Conservation (phyloP, 2,329 filamentous ascomycete genomes). For the Talaromyces verruculosus region DNA sequence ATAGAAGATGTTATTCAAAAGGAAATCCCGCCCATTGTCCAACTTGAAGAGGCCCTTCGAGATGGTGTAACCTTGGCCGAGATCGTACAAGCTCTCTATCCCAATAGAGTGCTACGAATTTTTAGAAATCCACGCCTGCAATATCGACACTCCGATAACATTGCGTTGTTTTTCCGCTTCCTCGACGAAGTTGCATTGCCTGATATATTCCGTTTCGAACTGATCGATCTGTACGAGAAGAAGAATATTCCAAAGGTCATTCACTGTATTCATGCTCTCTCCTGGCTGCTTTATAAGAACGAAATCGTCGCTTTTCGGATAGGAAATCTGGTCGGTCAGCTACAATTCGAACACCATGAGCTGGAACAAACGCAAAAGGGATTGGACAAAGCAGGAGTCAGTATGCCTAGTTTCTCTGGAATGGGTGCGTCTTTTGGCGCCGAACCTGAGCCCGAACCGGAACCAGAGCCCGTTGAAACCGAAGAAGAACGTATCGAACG, state of each 20-base stretch:
- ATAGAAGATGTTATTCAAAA: constrained; percentile 88
- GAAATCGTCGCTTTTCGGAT: constrained; percentile 95
- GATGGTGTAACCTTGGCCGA: constrained; percentile 94
- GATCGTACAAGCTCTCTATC: constrained; percentile 84
- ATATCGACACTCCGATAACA: constrained; percentile 96
- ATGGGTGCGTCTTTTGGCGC: constrained; percentile 96
- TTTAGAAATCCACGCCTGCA: constrained; percentile 84
- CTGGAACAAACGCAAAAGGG: constrained; percentile 96
- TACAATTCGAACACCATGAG: constrained; percentile 97
- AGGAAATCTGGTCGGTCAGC: constrained; percentile 90
- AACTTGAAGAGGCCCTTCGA: constrained; percentile 86
- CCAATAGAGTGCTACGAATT: constrained; percentile 72
- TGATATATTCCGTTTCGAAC: constrained; percentile 93
- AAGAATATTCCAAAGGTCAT: constrained; percentile 99
- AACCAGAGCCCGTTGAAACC: constrained; percentile 68
- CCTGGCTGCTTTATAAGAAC: constrained; percentile 94
- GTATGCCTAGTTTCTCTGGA: constrained; percentile 95
- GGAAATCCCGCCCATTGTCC: constrained; percentile 84
- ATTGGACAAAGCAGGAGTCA: constrained; percentile 89
- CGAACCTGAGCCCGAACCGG: constrained; percentile 71
- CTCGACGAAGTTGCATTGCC: constrained; percentile 88
- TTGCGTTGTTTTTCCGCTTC: constrained; percentile 92
- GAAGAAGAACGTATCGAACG: constrained; percentile 85
- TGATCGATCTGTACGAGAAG: constrained; percentile 98
- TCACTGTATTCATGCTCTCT: constrained; percentile 95